phyloP scores from a whole-genome alignment of 2,329 filamentous ascomycete species.

The Alternaria metachromatica region DNA sequence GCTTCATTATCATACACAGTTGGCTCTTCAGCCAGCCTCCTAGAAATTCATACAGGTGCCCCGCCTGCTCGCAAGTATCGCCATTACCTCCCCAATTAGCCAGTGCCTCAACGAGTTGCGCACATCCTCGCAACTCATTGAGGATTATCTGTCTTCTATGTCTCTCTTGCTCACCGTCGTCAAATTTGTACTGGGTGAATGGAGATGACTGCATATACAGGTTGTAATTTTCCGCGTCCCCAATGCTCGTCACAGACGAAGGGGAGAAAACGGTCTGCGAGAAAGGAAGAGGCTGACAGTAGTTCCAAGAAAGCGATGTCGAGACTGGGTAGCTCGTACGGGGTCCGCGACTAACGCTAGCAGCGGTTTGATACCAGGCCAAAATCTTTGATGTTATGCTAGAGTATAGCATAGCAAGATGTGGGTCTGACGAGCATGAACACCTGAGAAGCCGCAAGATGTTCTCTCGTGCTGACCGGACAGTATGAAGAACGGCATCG shows the following conservation, averaged over 20 bases:
- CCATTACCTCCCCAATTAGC: slow-evolving; percentile 33
- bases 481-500: slow-evolving; percentile 23
- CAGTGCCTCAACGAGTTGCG: slow-evolving; percentile 37
- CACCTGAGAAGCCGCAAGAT: slow-evolving; percentile 40
- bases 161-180: slow-evolving; percentile 35
- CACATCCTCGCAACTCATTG: slow-evolving; percentile 37
- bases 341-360: slow-evolving; percentile 26
- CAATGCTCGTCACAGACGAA: background rate
- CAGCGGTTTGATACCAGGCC: slow-evolving; percentile 43
- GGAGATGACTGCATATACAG: slow-evolving; percentile 33
- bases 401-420: slow-evolving; percentile 45
- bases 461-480: slow-evolving; percentile 26
- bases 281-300: slow-evolving; percentile 10
- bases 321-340: slow-evolving; percentile 16
- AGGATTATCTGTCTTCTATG: slow-evolving; percentile 36
- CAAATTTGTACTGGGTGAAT: slow-evolving; percentile 37
- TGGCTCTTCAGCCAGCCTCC: slow-evolving; percentile 44
- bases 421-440: slow-evolving; percentile 41
- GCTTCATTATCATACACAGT: slow-evolving; percentile 35
- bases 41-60: slow-evolving; percentile 40
- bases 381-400: slow-evolving; percentile 44
- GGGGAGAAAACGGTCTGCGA: slow-evolving; percentile 26
- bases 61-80: slow-evolving; percentile 28
- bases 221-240: slow-evolving; percentile 24
- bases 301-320: background rate